These are phyloP conservation scores for Coccomyxa sp. DNA, from an alignment of 139 green algal genomes.

Conservation along the genomic window DNA sequence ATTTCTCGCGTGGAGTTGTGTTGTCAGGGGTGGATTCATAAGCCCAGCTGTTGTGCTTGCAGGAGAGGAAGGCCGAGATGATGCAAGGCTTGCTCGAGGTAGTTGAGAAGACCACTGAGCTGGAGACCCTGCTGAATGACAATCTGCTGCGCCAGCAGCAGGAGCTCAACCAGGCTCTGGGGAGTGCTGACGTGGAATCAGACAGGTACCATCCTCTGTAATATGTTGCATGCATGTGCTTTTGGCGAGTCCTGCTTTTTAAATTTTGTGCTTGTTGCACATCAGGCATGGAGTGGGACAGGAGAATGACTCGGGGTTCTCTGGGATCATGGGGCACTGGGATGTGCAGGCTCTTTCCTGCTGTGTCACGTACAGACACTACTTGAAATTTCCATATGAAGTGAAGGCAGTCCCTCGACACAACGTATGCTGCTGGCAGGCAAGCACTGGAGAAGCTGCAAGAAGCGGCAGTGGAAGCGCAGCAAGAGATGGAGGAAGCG, in stretches of 20 bases:
- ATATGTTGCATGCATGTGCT: background rate
- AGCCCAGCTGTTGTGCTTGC: background rate
- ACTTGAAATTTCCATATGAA: too few relatives aligned
- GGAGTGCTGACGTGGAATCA: constrained; percentile 18
- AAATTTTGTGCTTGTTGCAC: background rate
- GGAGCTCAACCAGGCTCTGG: constrained; percentile 44
- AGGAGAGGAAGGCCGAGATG: constrained; percentile 28
- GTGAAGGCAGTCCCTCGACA: too few relatives aligned
- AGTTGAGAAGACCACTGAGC: constrained; percentile 25
- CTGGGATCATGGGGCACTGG: too few relatives aligned
- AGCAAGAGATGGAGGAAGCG: background rate
- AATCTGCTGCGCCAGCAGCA: constrained; percentile 52
- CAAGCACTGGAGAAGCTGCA: constrained; percentile 20
- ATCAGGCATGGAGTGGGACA: background rate
- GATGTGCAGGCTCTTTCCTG: too few relatives aligned
- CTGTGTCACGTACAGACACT: too few relatives aligned
- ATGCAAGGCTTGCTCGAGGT: constrained; percentile 30
- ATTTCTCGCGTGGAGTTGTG: too few relatives aligned
- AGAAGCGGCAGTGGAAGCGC: constrained; percentile 14
- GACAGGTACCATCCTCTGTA: constrained; percentile 13
- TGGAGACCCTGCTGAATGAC: constrained; percentile 29
- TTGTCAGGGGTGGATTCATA: too few relatives aligned
- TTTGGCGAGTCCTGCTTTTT: background rate
- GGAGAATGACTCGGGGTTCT: too few relatives aligned
- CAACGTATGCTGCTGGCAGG: constrained; percentile 1